These are phyloP conservation scores for Camellia lanceoleosa DNA, from an alignment of 148 eudicot species.

Conservation along the genomic window DNA sequence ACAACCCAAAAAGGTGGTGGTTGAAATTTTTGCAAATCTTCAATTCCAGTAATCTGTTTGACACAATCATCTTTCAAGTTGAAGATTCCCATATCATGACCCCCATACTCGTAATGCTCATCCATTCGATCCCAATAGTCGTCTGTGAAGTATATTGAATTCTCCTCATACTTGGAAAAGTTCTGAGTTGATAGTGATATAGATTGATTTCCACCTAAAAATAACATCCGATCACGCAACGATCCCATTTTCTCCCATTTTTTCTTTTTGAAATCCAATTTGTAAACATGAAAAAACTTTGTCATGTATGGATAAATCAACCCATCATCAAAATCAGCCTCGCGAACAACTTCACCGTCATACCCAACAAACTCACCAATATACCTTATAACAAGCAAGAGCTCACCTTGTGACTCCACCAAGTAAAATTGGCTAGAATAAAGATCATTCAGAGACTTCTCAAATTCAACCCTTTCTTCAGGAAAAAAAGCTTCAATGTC, in stretches of 20 bases:
- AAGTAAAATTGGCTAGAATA: slow-evolving; percentile 4
- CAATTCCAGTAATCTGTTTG: neutral
- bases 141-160: slow-evolving; percentile 16
- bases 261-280: neutral
- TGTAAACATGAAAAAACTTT: slow-evolving; percentile 9
- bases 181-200: neutral
- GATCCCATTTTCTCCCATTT: slow-evolving; percentile 7
- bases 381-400: slow-evolving; percentile 8
- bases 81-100: slow-evolving; percentile 12
- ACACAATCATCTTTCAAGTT: neutral
- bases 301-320: neutral
- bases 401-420: slow-evolving; percentile 8
- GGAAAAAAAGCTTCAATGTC: neutral
- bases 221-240: neutral
- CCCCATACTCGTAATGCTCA: neutral
- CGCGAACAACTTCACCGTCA: neutral
- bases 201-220: slow-evolving; percentile 14
- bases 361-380: neutral
- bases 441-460: neutral
- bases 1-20: slow-evolving; percentile 3
- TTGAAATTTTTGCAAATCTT: neutral
- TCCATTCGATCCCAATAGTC: neutral
- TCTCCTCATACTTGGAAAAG: neutral
- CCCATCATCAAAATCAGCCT: neutral
- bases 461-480: neutral